A percentile compares a stretch with the other conserved stretches of the same genome.
phyloP scores from a whole-genome alignment of 2,329 filamentous ascomycete genomes.

The Aspergillus novofumigatus region DNA sequence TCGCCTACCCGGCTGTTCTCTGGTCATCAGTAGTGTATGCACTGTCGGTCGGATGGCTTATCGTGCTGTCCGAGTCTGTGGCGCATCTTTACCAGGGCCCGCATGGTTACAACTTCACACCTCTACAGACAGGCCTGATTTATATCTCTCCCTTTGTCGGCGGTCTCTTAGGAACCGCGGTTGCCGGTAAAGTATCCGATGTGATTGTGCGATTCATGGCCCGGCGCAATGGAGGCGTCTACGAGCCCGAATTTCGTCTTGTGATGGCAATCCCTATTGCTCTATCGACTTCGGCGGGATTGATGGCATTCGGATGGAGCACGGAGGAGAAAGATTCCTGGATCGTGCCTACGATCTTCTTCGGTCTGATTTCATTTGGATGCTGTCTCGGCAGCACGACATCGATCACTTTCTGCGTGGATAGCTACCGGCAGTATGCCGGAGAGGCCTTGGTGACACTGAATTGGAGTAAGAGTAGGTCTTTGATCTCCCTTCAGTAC shows the following conservation, averaged over 20 bases:
- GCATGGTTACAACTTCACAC: constrained; percentile 71
- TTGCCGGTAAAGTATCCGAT: constrained; percentile 85
- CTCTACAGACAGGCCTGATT: constrained; percentile 76
- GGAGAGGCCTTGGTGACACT: constrained; percentile 91
- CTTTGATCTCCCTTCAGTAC: background rate
- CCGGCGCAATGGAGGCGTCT: constrained; percentile 82
- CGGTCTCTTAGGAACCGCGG: constrained; percentile 82
- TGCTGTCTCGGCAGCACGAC: constrained; percentile 88
- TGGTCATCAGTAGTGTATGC: constrained; percentile 85
- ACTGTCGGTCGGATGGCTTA: constrained; percentile 89
- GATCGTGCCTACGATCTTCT: constrained; percentile 92
- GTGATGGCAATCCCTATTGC: constrained; percentile 81
- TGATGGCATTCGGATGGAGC: constrained; percentile 97
- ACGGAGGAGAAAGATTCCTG: constrained; percentile 69
- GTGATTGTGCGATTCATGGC: constrained; percentile 78
- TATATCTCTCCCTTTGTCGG: constrained; percentile 90
- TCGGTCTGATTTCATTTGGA: constrained; percentile 86
- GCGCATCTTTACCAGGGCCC: constrained; percentile 70
- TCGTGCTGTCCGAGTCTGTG: constrained; percentile 86
- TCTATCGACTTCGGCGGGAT: constrained; percentile 72
- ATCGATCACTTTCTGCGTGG: constrained; percentile 88
- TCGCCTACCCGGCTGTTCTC: constrained; percentile 79
- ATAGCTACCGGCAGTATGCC: constrained; percentile 88
- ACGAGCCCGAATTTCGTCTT: constrained; percentile 89
- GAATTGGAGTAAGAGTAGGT: constrained; percentile 81